A percentile compares a stretch with the other conserved stretches of the same genome.
These are phyloP conservation scores for Candida oleophila DNA, from an alignment of 805 yeast species.

Conservation along the genomic window DNA sequence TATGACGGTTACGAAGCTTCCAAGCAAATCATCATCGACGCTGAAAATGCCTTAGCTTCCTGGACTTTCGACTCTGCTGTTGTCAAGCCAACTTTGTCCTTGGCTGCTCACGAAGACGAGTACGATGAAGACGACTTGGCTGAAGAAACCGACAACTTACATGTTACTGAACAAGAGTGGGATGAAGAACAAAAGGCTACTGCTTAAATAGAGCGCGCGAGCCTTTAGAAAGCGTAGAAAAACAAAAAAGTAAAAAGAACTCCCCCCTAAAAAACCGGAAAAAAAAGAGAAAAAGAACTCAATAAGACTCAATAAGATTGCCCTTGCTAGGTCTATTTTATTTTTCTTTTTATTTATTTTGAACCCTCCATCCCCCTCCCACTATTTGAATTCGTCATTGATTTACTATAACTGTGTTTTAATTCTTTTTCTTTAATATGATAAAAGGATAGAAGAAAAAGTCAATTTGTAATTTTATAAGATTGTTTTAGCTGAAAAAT, in stretches of 20 bases:
- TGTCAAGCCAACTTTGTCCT: slow-evolving; percentile 88
- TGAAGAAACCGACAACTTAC: slow-evolving; percentile 42
- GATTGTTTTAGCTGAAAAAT: slow-evolving; percentile 1
- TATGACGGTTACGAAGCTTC: slow-evolving; percentile 98
- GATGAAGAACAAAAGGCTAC: slow-evolving; percentile 32
- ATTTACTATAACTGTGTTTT: neutral
- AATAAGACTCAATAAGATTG: neutral
- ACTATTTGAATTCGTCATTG: neutral
- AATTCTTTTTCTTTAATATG: neutral
- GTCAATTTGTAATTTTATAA: slow-evolving; percentile 1
- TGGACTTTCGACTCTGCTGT: slow-evolving; percentile 97
- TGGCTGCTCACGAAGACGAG: slow-evolving; percentile 61
- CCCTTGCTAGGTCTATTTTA: neutral
- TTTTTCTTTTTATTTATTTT: no score
- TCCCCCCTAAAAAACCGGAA: neutral
- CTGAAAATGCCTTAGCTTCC: slow-evolving; percentile 90
- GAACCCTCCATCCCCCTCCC: neutral
- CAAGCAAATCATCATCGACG: slow-evolving; percentile 95
- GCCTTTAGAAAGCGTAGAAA: neutral
- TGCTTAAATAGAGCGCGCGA: slow-evolving; percentile 14
- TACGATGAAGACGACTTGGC: slow-evolving; percentile 44
- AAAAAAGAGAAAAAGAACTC: neutral
- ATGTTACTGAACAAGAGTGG: slow-evolving; percentile 57
- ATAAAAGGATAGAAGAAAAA: neutral
- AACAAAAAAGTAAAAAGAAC: neutral